Conservation (phyloP, 331 rosid genomes). For the Arachis monticola region DNA sequence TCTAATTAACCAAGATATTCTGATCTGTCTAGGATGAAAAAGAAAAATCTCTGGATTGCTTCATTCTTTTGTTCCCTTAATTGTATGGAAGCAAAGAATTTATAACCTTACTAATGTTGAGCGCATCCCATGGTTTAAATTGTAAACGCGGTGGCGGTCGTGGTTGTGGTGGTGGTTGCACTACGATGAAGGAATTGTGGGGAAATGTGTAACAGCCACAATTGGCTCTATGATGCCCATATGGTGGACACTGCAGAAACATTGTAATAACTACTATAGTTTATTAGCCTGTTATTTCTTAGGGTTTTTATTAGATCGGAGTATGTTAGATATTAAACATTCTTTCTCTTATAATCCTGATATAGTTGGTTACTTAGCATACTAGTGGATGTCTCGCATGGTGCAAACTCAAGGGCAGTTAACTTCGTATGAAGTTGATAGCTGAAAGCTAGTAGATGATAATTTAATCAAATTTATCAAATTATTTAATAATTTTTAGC, state of each 20-base stretch:
- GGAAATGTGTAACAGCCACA: background rate
- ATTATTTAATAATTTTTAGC: too few relatives aligned
- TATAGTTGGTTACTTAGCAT: background rate
- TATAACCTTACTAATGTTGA: background rate
- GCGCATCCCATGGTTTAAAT: background rate
- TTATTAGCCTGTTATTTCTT: background rate
- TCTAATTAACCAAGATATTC: background rate
- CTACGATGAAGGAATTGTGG: too few relatives aligned
- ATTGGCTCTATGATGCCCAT: too few relatives aligned
- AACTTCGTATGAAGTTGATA: too few relatives aligned
- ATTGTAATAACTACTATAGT: background rate
- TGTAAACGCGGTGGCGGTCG: too few relatives aligned
- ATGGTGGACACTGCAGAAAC: background rate
- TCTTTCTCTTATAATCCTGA: background rate
- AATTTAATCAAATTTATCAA: too few relatives aligned
- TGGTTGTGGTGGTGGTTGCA: background rate
- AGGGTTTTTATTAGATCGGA: background rate
- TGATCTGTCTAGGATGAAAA: background rate
- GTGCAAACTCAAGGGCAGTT: too few relatives aligned
- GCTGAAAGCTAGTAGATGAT: too few relatives aligned
- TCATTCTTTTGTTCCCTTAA: conserved; percentile 2
- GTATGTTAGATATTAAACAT: too few relatives aligned
- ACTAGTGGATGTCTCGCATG: too few relatives aligned
- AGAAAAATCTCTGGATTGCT: background rate
- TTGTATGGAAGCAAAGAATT: background rate